Conservation (phyloP, 2,329 filamentous ascomycete species). For the Neopestalotiopsis clavispora region DNA sequence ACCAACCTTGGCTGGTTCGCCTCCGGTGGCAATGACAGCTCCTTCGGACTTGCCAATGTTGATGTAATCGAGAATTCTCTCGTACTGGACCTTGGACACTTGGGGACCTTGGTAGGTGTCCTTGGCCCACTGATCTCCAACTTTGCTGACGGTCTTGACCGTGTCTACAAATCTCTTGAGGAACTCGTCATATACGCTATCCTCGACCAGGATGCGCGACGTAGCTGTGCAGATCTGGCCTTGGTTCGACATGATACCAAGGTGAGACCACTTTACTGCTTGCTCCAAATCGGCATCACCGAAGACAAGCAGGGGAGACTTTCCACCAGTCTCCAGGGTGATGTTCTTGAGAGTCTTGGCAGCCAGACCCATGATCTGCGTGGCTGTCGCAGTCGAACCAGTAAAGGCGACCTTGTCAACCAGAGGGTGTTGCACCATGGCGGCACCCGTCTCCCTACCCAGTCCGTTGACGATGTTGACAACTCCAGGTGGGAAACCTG, state of each 20-base stretch:
- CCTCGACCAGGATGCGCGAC: slow-evolving; percentile 68
- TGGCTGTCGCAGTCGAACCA: slow-evolving; percentile 74
- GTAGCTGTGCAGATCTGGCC: slow-evolving; percentile 71
- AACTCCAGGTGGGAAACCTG: slow-evolving; percentile 79
- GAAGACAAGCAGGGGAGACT: slow-evolving; percentile 68
- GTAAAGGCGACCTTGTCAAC: slow-evolving; percentile 84
- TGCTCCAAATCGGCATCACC: slow-evolving; percentile 69
- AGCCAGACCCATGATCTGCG: slow-evolving; percentile 77
- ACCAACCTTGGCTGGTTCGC: slow-evolving; percentile 41
- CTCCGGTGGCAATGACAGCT: slow-evolving; percentile 69
- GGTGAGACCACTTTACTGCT: slow-evolving; percentile 64
- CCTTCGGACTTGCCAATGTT: slow-evolving; percentile 73
- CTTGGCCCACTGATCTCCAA: slow-evolving; percentile 74
- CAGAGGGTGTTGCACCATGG: slow-evolving; percentile 69
- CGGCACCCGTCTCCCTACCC: slow-evolving; percentile 70
- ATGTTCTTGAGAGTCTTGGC: slow-evolving; percentile 70
- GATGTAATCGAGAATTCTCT: slow-evolving; percentile 72
- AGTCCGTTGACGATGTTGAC: slow-evolving; percentile 78
- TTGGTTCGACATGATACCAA: slow-evolving; percentile 62
- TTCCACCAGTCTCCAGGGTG: slow-evolving; percentile 70
- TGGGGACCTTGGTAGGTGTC: slow-evolving; percentile 77
- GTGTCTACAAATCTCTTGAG: slow-evolving; percentile 64
- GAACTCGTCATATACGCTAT: slow-evolving; percentile 66
- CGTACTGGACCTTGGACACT: slow-evolving; percentile 72
- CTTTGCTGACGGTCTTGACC: slow-evolving; percentile 62